Percentiles rank a stretch among this genome's conserved stretches.
Evolutionary conservation across 2,329 filamentous ascomycete species (phyloP).

Genomic region (Alternaria postmessia): DNA sequence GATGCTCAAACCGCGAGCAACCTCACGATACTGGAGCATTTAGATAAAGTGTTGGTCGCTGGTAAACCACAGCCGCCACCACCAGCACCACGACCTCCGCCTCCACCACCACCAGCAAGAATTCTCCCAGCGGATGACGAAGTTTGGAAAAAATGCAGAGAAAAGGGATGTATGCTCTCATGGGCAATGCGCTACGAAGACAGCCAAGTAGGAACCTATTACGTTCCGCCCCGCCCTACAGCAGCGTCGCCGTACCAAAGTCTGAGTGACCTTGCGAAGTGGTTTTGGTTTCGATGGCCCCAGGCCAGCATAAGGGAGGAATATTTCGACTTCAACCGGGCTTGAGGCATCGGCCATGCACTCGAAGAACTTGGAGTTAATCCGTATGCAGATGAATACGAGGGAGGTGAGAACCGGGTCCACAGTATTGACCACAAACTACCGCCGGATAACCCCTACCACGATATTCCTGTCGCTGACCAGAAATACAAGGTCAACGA

Average conservation of each 20-base stretch:
- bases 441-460: background rate
- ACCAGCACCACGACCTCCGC: background rate
- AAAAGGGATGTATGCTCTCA: conserved; percentile 23
- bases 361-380: conserved; percentile 22
- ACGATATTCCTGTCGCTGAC: conserved; percentile 5
- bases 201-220: conserved; percentile 14
- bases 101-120: conserved; percentile 18
- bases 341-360: conserved; percentile 25
- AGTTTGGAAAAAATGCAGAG: conserved; percentile 16
- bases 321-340: conserved; percentile 20
- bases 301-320: background rate
- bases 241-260: conserved; percentile 17
- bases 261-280: conserved; percentile 11
- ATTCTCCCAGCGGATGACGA: conserved; percentile 17
- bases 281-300: conserved; percentile 23
- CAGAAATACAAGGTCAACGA: conserved; percentile 20
- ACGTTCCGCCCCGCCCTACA: conserved; percentile 11
- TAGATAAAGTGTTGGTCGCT: background rate
- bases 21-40: background rate
- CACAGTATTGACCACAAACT: conserved; percentile 18
- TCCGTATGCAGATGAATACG: conserved; percentile 14
- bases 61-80: background rate
- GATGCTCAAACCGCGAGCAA: background rate
- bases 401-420: conserved; percentile 26
- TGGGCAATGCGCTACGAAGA: conserved; percentile 23